Percentiles rank a stretch among this genome's conserved stretches.
Conservation (phyloP, 2,329 filamentous ascomycete species). For the Aspergillus quadrilineatus region DNA sequence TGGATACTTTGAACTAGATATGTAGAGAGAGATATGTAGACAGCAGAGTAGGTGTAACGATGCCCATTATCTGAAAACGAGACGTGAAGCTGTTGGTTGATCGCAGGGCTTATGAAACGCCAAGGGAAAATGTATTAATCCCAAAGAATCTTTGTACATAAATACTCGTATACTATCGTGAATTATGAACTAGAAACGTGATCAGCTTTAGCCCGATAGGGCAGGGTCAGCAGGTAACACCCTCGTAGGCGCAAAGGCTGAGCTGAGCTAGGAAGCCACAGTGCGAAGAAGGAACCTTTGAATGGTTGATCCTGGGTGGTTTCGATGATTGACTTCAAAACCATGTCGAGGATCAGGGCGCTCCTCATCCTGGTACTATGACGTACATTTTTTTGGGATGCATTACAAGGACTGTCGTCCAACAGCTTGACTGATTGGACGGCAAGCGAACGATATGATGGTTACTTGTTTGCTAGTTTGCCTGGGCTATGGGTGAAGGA, state of each 20-base stretch:
- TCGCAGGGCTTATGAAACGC: neutral
- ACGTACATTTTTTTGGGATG: neutral
- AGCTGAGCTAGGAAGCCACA: neutral
- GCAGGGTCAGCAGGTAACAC: neutral
- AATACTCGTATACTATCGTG: neutral
- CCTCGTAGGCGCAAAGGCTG: neutral
- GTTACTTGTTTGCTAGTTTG: conserved; percentile 5
- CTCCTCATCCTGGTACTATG: conserved; percentile 1
- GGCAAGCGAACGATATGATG: neutral
- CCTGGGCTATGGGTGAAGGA: neutral
- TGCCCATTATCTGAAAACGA: neutral
- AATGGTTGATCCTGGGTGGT: neutral
- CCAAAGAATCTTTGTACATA: too few species aligned
- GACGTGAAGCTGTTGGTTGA: neutral
- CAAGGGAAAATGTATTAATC: neutral
- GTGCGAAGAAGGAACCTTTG: too few species aligned
- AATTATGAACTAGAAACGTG: neutral
- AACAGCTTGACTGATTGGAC: neutral
- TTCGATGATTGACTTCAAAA: neutral
- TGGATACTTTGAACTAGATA: neutral
- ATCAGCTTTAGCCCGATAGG: neutral
- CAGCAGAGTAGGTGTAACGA: neutral
- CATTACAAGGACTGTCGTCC: neutral
- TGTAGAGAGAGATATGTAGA: neutral
- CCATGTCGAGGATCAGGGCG: neutral